A percentile compares a stretch with the other conserved stretches of the same genome.
Evolutionary conservation across 78 protist species (phyloP).

Genomic region (Chrysochromulina tobinii): DNA sequence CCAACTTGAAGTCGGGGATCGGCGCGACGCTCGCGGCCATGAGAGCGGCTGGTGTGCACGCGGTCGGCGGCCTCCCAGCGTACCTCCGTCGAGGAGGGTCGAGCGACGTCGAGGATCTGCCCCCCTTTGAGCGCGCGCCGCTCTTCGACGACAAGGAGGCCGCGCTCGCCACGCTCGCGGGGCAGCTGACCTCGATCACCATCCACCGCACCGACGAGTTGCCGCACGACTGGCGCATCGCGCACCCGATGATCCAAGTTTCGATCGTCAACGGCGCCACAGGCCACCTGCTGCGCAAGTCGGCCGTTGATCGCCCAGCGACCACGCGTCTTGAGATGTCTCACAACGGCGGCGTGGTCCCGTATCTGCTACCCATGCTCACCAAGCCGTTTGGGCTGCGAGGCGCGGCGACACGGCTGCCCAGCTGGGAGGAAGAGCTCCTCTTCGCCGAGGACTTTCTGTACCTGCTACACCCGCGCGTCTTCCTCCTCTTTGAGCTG

Average conservation of each 20-base stretch:
- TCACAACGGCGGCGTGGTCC: too few species aligned
- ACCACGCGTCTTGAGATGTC: not conserved
- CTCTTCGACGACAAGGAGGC: too few species aligned
- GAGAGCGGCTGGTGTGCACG: too few species aligned
- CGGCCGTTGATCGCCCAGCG: not conserved
- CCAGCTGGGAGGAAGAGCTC: slow-evolving; percentile 5
- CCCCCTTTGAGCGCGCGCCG: too few species aligned
- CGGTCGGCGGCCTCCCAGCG: too few species aligned
- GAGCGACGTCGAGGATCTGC: too few species aligned
- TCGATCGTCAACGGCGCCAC: not conserved
- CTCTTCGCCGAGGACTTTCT: not conserved
- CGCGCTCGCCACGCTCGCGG: too few species aligned
- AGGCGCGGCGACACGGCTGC: not conserved
- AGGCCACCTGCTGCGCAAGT: slow-evolving; percentile 5
- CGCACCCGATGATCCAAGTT: not conserved
- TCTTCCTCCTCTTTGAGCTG: not conserved
- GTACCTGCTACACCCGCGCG: not conserved
- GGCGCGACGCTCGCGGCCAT: too few species aligned
- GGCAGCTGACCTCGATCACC: not conserved
- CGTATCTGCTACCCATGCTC: not conserved
- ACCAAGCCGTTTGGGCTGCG: not conserved
- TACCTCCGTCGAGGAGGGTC: too few species aligned
- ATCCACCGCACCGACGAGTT: slow-evolving; percentile 5
- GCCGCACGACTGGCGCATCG: not conserved
- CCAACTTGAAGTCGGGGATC: too few species aligned